These are phyloP conservation scores for Drosera spatulata DNA, from an alignment of 179 eudicot species.

Conservation along the genomic window DNA sequence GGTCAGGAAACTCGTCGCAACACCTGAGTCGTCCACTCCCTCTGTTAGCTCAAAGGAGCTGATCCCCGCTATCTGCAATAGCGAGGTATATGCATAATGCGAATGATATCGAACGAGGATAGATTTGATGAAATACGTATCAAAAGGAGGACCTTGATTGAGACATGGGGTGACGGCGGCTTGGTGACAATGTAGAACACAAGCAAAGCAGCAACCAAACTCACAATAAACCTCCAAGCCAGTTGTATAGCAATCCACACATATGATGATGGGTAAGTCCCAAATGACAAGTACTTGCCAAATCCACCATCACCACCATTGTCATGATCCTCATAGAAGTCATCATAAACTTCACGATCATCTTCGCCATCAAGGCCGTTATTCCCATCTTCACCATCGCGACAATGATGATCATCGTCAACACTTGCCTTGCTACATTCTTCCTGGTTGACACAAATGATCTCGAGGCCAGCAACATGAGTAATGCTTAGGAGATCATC, in stretches of 20 bases:
- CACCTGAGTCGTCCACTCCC: too few species aligned
- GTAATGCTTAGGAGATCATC: neutral
- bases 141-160: conserved; percentile 32
- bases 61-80: too few species aligned
- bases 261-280: conserved; percentile 24
- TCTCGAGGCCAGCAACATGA: neutral
- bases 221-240: conserved; percentile 52
- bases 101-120: too few species aligned
- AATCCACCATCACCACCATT: conserved; percentile 13
- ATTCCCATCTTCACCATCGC: neutral
- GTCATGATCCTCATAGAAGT: neutral
- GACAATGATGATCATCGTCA: conserved; percentile 8
- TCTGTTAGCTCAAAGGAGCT: too few species aligned
- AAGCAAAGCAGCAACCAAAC: conserved; percentile 52
- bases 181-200: conserved; percentile 67
- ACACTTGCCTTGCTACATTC: neutral
- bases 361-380: neutral
- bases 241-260: conserved; percentile 60
- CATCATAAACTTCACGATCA: conserved; percentile 9
- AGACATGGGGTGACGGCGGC: conserved; percentile 57
- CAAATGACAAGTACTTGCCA: conserved; percentile 38
- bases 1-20: too few species aligned
- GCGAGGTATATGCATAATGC: too few species aligned
- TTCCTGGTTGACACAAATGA: neutral
- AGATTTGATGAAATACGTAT: too few species aligned